These are phyloP conservation scores for Polygonum aviculare DNA, from an alignment of 148 eudicot genomes.

Conservation along the genomic window DNA sequence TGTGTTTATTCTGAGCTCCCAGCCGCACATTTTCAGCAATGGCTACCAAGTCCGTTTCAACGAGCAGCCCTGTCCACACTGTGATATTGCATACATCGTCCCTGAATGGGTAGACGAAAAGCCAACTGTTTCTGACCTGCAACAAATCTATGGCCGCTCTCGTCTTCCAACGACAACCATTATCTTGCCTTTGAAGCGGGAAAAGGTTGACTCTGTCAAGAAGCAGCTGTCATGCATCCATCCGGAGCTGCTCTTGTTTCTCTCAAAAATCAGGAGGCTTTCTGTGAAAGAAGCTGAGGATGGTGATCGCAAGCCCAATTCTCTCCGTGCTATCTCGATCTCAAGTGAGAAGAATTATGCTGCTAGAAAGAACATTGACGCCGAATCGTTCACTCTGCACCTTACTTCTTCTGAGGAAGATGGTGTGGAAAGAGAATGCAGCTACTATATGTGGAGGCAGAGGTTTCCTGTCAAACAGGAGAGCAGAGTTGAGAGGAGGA, in stretches of 20 bases:
- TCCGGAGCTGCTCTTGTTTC: slow-evolving; percentile 65
- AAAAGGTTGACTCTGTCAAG: slow-evolving; percentile 49
- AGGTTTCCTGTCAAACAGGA: slow-evolving; percentile 46
- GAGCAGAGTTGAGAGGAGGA: slow-evolving; percentile 42
- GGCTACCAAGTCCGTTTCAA: slow-evolving; percentile 54
- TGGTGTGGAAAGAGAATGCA: slow-evolving; percentile 31
- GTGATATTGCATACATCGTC: slow-evolving; percentile 58
- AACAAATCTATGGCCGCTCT: slow-evolving; percentile 33
- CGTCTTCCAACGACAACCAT: slow-evolving; percentile 55
- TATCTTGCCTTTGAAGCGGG: slow-evolving; percentile 57
- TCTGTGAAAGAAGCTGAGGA: slow-evolving; percentile 45
- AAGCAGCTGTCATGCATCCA: slow-evolving; percentile 60
- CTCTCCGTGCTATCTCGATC: slow-evolving; percentile 45
- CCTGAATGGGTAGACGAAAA: slow-evolving; percentile 69
- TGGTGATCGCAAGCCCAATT: slow-evolving; percentile 24
- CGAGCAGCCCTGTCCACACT: slow-evolving; percentile 50
- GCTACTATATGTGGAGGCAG: slow-evolving; percentile 72
- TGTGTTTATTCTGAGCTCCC: slow-evolving; percentile 52
- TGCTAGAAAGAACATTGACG: slow-evolving; percentile 35
- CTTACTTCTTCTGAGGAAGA: slow-evolving; percentile 36
- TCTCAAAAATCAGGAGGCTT: slow-evolving; percentile 49
- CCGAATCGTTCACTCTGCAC: slow-evolving; percentile 48
- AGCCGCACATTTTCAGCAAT: slow-evolving; percentile 41
- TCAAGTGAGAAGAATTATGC: slow-evolving; percentile 39
- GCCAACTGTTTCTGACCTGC: slow-evolving; percentile 38